Evolutionary conservation across 169 alveolate species (phyloP).

Genomic region (Plasmodium vinckei): DNA sequence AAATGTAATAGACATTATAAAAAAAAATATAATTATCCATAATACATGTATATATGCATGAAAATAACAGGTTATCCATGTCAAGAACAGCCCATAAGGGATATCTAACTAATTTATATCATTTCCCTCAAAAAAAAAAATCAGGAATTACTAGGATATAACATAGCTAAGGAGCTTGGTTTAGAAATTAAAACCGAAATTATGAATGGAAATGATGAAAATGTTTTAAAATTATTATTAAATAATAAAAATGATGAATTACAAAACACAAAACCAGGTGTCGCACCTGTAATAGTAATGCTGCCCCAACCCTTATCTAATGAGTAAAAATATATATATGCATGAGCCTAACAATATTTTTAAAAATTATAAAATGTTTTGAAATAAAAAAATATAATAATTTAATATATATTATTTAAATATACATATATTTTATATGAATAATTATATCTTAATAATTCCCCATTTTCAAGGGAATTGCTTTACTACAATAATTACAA

Average conservation of each 20-base stretch:
- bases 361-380: conserved; percentile 1
- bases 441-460: background rate
- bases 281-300: conserved; percentile 44
- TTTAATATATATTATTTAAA: too few species aligned
- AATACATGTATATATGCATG: conserved; percentile 9
- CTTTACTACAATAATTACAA: conserved; percentile 43
- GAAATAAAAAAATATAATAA: too few species aligned
- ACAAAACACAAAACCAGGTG: conserved; percentile 2
- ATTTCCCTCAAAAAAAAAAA: conserved; percentile 4
- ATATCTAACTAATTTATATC: background rate
- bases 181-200: conserved; percentile 31
- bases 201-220: conserved; percentile 60
- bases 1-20: conserved; percentile 15
- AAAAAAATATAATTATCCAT: background rate
- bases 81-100: background rate
- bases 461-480: conserved; percentile 25
- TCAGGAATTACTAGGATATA: conserved; percentile 28
- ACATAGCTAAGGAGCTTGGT: background rate
- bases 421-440: too few species aligned
- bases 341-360: background rate
- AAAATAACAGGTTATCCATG: background rate
- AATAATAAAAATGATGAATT: conserved; percentile 5
- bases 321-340: conserved; percentile 23
- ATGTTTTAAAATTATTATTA: conserved; percentile 42
- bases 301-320: conserved; percentile 45